These are phyloP conservation scores for Arabidopsis thaliana DNA, from an alignment of 345 rosid species.

Conservation along the genomic window TAIR10.1 NC_003070.9:807501-808000, in stretches of 20 bases:
- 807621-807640: not conserved
- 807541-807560: slow-evolving; percentile 19
- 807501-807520: not conserved
- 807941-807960: slow-evolving; percentile 12
- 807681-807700: not conserved
- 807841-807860: not conserved
- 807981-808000: slow-evolving; percentile 61
- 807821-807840: not conserved
- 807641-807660: not conserved
- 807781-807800: not conserved
- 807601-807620: slow-evolving; percentile 33
- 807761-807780: slow-evolving; percentile 15
- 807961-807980: slow-evolving; percentile 59
- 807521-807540: not conserved
- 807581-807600: not conserved
- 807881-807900: not conserved
- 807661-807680: slow-evolving; percentile 10
- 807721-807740: not conserved
- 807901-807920: not conserved
- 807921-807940: not conserved
- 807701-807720: not conserved
- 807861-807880: not conserved
- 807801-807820: too few relatives aligned
- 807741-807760: not conserved
- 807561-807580: not conserved